Evolutionary conservation across 176 grass and related monocot genomes (phyloP).

Genomic region (Rhynchospora tenuis): DNA sequence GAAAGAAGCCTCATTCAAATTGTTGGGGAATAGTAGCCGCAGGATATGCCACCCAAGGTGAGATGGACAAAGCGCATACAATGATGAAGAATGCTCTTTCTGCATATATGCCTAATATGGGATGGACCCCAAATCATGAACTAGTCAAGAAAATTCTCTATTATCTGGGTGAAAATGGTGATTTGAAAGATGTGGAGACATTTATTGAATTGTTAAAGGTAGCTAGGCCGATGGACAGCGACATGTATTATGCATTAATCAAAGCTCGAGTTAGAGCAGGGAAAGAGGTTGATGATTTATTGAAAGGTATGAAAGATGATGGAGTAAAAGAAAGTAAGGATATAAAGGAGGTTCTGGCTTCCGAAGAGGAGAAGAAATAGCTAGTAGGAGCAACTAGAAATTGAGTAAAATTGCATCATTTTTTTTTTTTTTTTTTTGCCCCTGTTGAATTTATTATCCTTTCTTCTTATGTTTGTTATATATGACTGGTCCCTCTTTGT

Average conservation of each 20-base stretch:
- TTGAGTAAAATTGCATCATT: not conserved
- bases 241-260: conserved; percentile 58
- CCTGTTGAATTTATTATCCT: not conserved
- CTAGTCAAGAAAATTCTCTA: conserved; percentile 52
- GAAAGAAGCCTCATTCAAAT: conserved; percentile 49
- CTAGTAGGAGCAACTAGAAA: not conserved
- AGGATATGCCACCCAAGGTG: conserved; percentile 52
- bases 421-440: not conserved
- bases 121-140: conserved; percentile 46
- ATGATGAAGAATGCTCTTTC: conserved; percentile 56
- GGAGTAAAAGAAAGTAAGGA: conserved; percentile 29
- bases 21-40: conserved; percentile 68
- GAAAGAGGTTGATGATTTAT: conserved; percentile 32
- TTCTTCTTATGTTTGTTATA: not conserved
- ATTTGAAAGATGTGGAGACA: conserved; percentile 46
- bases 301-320: conserved; percentile 39
- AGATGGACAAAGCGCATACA: conserved; percentile 52
- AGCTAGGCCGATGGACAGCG: conserved; percentile 39
- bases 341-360: conserved; percentile 12
- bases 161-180: conserved; percentile 47
- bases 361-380: not conserved
- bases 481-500: not conserved
- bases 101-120: conserved; percentile 36
- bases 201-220: conserved; percentile 58
- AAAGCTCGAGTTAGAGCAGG: conserved; percentile 42